These are phyloP conservation scores for Entophlyctis helioformis DNA, from an alignment of 192 early-diverging fungal genomes.

Conservation along the genomic window DNA sequence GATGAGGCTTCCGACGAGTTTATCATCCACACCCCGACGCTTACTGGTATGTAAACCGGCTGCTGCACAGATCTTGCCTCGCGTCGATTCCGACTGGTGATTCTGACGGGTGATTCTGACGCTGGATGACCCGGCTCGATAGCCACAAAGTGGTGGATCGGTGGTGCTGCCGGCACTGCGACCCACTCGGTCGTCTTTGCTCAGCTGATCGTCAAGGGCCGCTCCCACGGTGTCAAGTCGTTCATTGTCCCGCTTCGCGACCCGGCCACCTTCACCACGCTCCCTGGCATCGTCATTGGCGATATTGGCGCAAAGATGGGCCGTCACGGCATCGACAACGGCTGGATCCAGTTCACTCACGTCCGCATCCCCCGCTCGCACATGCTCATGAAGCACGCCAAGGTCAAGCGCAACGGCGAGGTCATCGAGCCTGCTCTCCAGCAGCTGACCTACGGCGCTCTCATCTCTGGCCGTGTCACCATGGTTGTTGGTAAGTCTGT, in stretches of 20 bases:
- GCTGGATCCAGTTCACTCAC: slow-evolving; percentile 86
- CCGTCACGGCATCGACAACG: slow-evolving; percentile 84
- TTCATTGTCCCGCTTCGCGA: slow-evolving; percentile 84
- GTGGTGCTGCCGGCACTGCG: slow-evolving; percentile 84
- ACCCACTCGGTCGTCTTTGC: slow-evolving; percentile 79
- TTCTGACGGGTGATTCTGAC: too few relatives aligned
- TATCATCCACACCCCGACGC: slow-evolving; percentile 44
- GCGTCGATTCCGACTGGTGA: too few relatives aligned
- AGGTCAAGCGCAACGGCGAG: slow-evolving; percentile 43
- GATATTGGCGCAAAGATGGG: slow-evolving; percentile 93
- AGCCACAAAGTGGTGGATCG: slow-evolving; percentile 96
- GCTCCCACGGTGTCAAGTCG: slow-evolving; percentile 73
- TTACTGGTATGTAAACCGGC: slow-evolving; percentile 13
- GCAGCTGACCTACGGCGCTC: slow-evolving; percentile 79
- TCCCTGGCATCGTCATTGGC: slow-evolving; percentile 81
- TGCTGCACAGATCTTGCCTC: too few relatives aligned
- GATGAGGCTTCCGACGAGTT: slow-evolving; percentile 76
- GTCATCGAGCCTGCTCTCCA: slow-evolving; percentile 71
- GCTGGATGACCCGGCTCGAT: too few relatives aligned
- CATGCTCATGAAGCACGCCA: slow-evolving; percentile 91
- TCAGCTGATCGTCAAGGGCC: slow-evolving; percentile 69
- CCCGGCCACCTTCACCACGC: slow-evolving; percentile 58
- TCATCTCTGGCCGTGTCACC: slow-evolving; percentile 71
- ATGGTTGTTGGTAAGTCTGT: slow-evolving; percentile 30
- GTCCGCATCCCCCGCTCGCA: slow-evolving; percentile 80